A percentile compares a stretch with the other conserved stretches of the same genome.
Evolutionary conservation across 495 filamentous ascomycete genomes (phyloP).

Genomic region (Aspergillus nanangensis): DNA sequence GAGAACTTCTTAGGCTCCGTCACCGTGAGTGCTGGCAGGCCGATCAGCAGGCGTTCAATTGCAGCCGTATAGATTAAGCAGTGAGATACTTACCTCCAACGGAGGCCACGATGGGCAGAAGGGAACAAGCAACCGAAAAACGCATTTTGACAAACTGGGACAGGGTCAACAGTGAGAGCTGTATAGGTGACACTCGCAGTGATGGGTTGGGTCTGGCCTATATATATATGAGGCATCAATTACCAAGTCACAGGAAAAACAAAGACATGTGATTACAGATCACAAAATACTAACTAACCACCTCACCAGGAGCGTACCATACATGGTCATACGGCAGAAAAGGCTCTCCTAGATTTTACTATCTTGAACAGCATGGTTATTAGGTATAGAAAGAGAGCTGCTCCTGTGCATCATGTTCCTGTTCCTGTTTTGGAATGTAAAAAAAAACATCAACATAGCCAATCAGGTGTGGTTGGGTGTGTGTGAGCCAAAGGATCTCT

Average conservation of each 20-base stretch:
- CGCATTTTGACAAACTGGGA: slow-evolving; percentile 17
- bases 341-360: neutral
- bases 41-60: neutral
- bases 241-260: neutral
- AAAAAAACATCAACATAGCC: neutral
- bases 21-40: slow-evolving; percentile 23
- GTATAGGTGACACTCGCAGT: neutral
- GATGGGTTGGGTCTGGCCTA: neutral
- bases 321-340: neutral
- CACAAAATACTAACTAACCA: neutral
- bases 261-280: neutral
- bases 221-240: neutral
- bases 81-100: slow-evolving; percentile 15
- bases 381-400: neutral
- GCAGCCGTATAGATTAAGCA: neutral
- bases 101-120: slow-evolving; percentile 21
- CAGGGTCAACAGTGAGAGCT: neutral
- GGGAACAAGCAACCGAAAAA: slow-evolving; percentile 16
- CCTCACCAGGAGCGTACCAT: neutral
- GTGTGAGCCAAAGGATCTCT: neutral
- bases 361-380: neutral
- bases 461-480: neutral
- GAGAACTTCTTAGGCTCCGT: slow-evolving; percentile 28
- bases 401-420: neutral
- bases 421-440: neutral